Conservation (phyloP, 257 asterid genomes). For the Nicotiana tomentosiformis region DNA sequence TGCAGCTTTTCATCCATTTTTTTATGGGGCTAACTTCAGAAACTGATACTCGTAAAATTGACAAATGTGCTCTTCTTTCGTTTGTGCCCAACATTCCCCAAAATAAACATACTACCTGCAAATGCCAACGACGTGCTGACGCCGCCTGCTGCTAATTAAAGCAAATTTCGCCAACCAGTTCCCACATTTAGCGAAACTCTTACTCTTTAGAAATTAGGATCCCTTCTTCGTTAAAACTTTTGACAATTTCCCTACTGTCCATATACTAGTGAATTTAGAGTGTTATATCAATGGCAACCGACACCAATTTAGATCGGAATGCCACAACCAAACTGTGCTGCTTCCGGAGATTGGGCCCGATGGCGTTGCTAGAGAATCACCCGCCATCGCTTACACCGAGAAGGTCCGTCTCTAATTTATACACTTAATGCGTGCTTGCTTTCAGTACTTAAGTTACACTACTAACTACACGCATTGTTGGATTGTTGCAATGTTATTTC, state of each 20-base stretch:
- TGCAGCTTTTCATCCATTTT: background rate
- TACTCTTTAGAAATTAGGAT: background rate
- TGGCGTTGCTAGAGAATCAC: slow-evolving; percentile 71
- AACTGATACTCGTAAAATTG: background rate
- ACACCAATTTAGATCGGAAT: slow-evolving; percentile 24
- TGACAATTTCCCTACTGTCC: background rate
- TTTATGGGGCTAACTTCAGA: background rate
- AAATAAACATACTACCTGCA: no score
- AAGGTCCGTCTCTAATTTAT: slow-evolving; percentile 33
- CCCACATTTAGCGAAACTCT: background rate
- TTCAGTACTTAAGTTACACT: background rate
- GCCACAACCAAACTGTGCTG: slow-evolving; percentile 33
- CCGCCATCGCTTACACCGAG: slow-evolving; percentile 84
- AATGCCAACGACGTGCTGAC: background rate
- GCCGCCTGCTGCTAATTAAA: background rate
- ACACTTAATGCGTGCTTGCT: background rate
- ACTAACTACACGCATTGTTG: background rate
- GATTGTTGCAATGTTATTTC: slow-evolving; percentile 1
- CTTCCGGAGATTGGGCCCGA: slow-evolving; percentile 89
- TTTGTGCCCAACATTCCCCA: no score
- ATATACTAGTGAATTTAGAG: background rate
- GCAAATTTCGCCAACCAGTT: background rate
- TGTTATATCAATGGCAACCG: slow-evolving; percentile 34
- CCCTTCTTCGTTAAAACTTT: background rate
- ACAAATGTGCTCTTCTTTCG: background rate